Evolutionary conservation across 208 protist species (phyloP).

Genomic region (Leishmania major): DNA sequence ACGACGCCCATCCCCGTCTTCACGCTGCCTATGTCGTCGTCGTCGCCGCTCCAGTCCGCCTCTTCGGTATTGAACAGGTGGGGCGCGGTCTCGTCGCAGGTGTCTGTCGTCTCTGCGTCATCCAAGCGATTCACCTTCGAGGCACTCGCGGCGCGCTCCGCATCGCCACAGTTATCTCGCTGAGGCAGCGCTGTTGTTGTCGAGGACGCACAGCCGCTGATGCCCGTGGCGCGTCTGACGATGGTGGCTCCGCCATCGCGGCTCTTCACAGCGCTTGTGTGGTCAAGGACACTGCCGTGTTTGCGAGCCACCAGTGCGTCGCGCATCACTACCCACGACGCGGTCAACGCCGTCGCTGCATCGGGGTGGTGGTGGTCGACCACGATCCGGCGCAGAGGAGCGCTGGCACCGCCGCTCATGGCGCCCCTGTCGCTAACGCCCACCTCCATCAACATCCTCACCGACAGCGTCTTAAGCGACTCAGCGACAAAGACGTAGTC

Average conservation of each 20-base stretch:
- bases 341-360: neutral
- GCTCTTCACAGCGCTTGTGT: neutral
- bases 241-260: neutral
- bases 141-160: neutral
- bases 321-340: slow-evolving; percentile 21
- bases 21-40: neutral
- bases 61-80: neutral
- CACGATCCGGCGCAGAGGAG: neutral
- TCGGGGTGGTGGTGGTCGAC: neutral
- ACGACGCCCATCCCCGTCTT: neutral
- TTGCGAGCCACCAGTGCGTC: slow-evolving; percentile 3
- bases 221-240: neutral
- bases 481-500: slow-evolving; percentile 30
- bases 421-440: neutral
- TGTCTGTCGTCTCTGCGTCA: neutral
- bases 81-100: neutral
- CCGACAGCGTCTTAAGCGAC: slow-evolving; percentile 13
- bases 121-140: neutral
- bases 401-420: neutral
- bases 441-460: slow-evolving; percentile 5
- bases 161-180: neutral
- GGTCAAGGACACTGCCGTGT: neutral
- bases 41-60: neutral
- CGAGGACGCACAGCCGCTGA: neutral
- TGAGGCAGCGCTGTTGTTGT: neutral